phyloP scores from a whole-genome alignment of 768 basidiomycete species.

The Boletus subcaerulescens region DNA sequence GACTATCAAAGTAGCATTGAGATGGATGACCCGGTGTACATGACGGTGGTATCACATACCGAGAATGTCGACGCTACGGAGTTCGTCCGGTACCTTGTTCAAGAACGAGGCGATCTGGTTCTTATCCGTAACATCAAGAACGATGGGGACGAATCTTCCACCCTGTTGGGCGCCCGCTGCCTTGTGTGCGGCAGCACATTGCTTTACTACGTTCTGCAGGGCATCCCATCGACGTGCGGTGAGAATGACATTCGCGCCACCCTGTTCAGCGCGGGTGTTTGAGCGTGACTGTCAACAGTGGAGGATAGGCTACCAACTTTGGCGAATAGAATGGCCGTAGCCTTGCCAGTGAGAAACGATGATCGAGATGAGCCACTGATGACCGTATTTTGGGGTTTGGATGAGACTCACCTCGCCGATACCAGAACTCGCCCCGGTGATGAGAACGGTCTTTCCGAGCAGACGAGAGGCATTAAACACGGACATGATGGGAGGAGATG shows the following conservation, averaged over 20 bases:
- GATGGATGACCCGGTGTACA: background rate
- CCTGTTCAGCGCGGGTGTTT: slow-evolving; percentile 38
- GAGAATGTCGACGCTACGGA: slow-evolving; percentile 77
- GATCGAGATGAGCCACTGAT: background rate
- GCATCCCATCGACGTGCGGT: slow-evolving; percentile 75
- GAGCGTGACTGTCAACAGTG: background rate
- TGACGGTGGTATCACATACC: slow-evolving; percentile 43
- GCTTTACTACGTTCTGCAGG: slow-evolving; percentile 65
- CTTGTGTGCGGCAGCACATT: slow-evolving; percentile 67
- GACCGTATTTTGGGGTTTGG: background rate
- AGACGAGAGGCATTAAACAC: slow-evolving; percentile 79
- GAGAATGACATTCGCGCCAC: slow-evolving; percentile 84
- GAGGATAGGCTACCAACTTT: slow-evolving; percentile 45
- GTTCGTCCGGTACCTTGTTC: slow-evolving; percentile 66
- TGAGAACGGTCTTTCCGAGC: slow-evolving; percentile 80
- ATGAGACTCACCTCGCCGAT: slow-evolving; percentile 75
- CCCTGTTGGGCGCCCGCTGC: slow-evolving; percentile 69
- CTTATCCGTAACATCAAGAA: slow-evolving; percentile 79
- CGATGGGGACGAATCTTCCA: slow-evolving; percentile 71
- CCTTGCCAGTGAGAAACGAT: slow-evolving; percentile 41
- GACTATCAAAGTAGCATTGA: slow-evolving; percentile 32
- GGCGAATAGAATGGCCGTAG: slow-evolving; percentile 85
- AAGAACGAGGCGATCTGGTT: slow-evolving; percentile 64
- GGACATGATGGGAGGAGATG: slow-evolving; percentile 49
- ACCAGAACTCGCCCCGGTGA: slow-evolving; percentile 88